Evolutionary conservation across 164 flowering plant species (phyloP).

Genomic region (Santalum album): DNA sequence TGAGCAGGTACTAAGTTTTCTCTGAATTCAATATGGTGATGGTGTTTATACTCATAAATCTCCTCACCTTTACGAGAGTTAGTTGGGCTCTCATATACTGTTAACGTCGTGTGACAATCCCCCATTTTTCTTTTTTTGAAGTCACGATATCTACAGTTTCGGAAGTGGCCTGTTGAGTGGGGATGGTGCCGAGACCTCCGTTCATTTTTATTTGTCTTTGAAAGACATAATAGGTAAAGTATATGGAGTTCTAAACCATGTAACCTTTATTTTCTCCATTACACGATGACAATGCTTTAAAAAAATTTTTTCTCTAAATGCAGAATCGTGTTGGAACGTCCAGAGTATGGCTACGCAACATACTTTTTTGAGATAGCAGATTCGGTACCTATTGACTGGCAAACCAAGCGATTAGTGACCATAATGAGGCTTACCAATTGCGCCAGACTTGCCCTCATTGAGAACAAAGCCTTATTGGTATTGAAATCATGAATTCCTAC

Average conservation of each 20-base stretch:
- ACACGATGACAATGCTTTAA: constrained; percentile 2
- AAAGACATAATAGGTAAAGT: constrained; percentile 76
- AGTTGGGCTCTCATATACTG: not conserved
- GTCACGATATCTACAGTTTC: constrained; percentile 61
- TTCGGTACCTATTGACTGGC: constrained; percentile 66
- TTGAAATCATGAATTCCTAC: constrained; percentile 3
- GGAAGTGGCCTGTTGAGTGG: constrained; percentile 96
- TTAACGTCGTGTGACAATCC: not conserved
- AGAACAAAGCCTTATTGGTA: constrained; percentile 73
- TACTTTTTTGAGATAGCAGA: constrained; percentile 82
- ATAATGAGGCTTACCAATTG: constrained; percentile 74
- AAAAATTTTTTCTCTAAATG: constrained; percentile 13
- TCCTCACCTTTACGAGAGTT: not conserved
- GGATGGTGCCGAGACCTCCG: constrained; percentile 96
- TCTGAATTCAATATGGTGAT: not conserved
- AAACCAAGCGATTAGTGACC: constrained; percentile 66
- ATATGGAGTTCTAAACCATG: constrained; percentile 2
- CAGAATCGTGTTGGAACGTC: constrained; percentile 94
- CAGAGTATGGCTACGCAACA: constrained; percentile 98
- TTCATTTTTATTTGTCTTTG: constrained; percentile 86
- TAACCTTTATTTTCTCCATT: not conserved
- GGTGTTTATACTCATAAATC: not conserved
- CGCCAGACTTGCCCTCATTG: constrained; percentile 60
- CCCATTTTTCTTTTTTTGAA: constrained; percentile 13
- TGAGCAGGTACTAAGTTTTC: constrained; percentile 60